Base-by-base conservation (phyloP, 2,329 filamentous ascomycete species). In the Venturiaceae sp. region DNA sequence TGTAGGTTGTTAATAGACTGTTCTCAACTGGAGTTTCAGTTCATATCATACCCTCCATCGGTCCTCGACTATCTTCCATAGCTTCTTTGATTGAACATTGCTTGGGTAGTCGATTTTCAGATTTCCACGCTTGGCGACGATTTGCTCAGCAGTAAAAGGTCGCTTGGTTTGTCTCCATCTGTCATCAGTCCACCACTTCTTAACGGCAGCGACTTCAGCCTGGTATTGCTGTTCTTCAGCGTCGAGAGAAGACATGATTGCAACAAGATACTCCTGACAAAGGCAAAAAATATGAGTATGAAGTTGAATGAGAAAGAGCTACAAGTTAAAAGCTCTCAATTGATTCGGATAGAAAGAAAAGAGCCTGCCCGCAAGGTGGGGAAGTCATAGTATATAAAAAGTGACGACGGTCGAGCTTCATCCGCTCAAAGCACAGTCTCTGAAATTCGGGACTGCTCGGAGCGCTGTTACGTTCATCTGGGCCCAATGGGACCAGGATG, bases 81-180 rank as follows among this genome's bases (percentile, higher is more conserved):
- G 80, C 83, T 99, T 99, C 82, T 96, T 96, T 53, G 88, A 82
- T 76, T 92, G 86, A 19, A 77, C 78, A 72, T 95, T 95, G 77
- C 92, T 94, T 21, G 94, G 87, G 72, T 97, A 97, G 63, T 95
- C 82, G 66, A 97, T 87, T 75, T 87, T 90, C 67, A 99, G 78
- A 68, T 88, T 92, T 60, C 94, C 94, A 69, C 94, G 82, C 83
- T 99, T 99, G 56, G 89, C 86, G 63, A 95, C 94, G 69, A 99
- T 97, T 77, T 95, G 89, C 80, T 97, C 94, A 33, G 94, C 91
- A 3, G 92, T 96, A 73, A 94, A 99, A 26, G 94, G 86, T 60
- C 94, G 83, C 77, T 88, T 92, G 66, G 94, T 99, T 75, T 90
- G 84, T 71, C 89, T 83, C 94, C 94, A 99, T 80, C 94, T 83